Percentiles rank a stretch among this genome's conserved stretches.
Conservation (phyloP, 108 stramenopile species). For the Pseudonitzschia pungens region DNA sequence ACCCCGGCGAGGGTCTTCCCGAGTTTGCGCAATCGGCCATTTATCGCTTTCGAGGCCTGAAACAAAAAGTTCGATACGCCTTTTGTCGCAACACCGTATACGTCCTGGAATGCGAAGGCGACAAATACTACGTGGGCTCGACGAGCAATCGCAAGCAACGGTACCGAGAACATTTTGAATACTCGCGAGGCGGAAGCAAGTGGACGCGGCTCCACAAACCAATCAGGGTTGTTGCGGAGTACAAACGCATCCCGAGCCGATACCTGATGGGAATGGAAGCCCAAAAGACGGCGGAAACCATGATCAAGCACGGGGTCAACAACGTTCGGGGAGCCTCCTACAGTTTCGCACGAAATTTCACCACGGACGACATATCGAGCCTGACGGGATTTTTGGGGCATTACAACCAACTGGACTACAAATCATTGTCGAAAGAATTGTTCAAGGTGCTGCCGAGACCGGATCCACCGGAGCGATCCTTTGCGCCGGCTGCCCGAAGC, state of each 20-base stretch:
- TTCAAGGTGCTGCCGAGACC: conserved; percentile 4
- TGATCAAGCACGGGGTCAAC: conserved; percentile 59
- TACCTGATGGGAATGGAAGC: conserved; percentile 59
- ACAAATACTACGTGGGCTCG: conserved; percentile 70
- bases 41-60: background rate
- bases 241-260: conserved; percentile 44
- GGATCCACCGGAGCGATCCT: background rate
- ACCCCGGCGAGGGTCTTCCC: background rate
- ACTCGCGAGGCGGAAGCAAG: conserved; percentile 36
- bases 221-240: conserved; percentile 40
- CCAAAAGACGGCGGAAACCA: conserved; percentile 55
- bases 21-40: background rate
- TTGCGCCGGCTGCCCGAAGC: background rate
- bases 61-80: conserved; percentile 7
- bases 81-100: conserved; percentile 43
- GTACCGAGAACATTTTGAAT: conserved; percentile 40
- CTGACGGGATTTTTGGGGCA: conserved; percentile 66
- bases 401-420: conserved; percentile 63
- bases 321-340: conserved; percentile 69
- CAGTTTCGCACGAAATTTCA: conserved; percentile 42
- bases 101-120: conserved; percentile 59
- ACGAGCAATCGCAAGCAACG: conserved; percentile 52
- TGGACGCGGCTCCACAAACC: conserved; percentile 63
- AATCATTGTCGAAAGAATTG: conserved; percentile 26
- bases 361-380: conserved; percentile 41